Evolutionary conservation across 257 asterid species (phyloP), one percentile per base, ranked within the genome.

Genomic region (Solanum piurae): DNA sequence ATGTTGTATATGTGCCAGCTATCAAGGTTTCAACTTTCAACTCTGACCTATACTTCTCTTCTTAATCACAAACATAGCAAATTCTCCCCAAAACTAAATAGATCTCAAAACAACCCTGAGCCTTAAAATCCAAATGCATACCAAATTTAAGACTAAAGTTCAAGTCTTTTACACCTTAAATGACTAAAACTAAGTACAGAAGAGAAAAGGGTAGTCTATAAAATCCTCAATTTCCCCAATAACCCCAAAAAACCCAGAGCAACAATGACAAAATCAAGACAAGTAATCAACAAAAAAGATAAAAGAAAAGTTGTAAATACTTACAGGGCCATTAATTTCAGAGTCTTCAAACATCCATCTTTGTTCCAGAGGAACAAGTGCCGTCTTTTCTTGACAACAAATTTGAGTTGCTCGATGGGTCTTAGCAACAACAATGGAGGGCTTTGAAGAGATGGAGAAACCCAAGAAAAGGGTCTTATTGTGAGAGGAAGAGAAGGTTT

Each of bases 341-440:
- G 92, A 86, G 29, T 93, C 93, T 76, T 95, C 98, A 82, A 96
- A 96, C 98, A 96, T 95, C 98, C 98, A 96, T 76, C 92, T 92
- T 87, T 96, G 99, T 4, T 90, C 95, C 16, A 92, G 71, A 29
- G 98, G 98, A 6, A 95, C 83, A 76, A 86, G 66, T 27, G 91
- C 90, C 14, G 93, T 34, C 83, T 92, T 94, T 9, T 91, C 96
- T 88, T 94, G 93, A 91, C 96, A 95, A 76, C 87, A 88, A 83
- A 96, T 92, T 87, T 86, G 92, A 58, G 85, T 86, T 49, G 89
- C 86, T 73, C 89, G 85, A 55, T 55, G 64, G 64, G 64, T 55
- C 64, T 55, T 55, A 18, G 10, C n/a, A 18, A 18, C 64, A 55
- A 55, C 64, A 73, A 88, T 12, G 58, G 91, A 83, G 20, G 91